Percentiles rank a stretch among this genome's conserved stretches.
Evolutionary conservation across 2,329 filamentous ascomycete genomes (phyloP).

Genomic region (Lasiodiplodia hormozganensis): DNA sequence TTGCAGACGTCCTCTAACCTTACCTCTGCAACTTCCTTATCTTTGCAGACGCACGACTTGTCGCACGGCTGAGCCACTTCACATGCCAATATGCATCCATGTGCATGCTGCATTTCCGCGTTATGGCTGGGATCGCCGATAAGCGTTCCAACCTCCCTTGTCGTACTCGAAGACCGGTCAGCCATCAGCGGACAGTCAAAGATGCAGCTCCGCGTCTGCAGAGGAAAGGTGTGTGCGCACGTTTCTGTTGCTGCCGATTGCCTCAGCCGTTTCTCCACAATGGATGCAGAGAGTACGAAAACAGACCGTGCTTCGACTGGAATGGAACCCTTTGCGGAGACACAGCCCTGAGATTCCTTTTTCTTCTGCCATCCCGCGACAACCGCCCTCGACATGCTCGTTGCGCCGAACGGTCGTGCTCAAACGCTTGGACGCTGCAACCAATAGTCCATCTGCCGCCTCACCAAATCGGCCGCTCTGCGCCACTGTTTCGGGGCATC

Average conservation of each 20-base stretch:
- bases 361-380: background rate
- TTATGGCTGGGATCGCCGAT: background rate
- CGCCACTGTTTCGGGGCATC: background rate
- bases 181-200: background rate
- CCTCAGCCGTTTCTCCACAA: constrained; percentile 9
- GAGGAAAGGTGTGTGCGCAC: background rate
- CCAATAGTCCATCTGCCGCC: background rate
- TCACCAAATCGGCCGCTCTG: background rate
- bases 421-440: background rate
- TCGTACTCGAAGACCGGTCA: constrained; percentile 11
- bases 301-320: background rate
- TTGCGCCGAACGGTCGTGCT: constrained; percentile 13
- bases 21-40: background rate
- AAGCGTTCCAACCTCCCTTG: constrained; percentile 1
- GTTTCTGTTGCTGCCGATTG: constrained; percentile 7
- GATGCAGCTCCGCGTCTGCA: background rate
- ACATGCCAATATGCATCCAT: constrained; percentile 15
- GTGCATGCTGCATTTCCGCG: background rate
- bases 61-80: constrained; percentile 1
- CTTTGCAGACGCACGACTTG: background rate
- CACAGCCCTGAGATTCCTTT: background rate
- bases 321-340: background rate
- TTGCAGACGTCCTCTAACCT: background rate
- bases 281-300: background rate
- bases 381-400: background rate